These are phyloP conservation scores for Entomophthora muscae DNA, from an alignment of 371 early-diverging fungal species.

Conservation along the genomic window DNA sequence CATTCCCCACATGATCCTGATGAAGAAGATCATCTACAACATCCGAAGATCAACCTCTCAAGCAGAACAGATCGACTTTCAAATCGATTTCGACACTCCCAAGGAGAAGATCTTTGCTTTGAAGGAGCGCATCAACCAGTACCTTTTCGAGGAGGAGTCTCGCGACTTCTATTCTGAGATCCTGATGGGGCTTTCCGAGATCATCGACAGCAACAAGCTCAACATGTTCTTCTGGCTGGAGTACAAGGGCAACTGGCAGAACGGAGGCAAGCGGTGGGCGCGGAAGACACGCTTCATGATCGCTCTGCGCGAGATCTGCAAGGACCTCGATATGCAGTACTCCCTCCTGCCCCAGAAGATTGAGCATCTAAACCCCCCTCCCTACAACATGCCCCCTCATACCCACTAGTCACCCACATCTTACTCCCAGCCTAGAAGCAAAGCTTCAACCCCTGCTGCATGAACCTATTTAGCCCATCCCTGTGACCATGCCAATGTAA, in stretches of 20 bases:
- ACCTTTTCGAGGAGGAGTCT: conserved; percentile 29
- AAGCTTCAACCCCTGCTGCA: too few species aligned
- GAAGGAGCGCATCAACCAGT: conserved; percentile 29
- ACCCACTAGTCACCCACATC: too few species aligned
- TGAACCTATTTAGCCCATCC: too few species aligned
- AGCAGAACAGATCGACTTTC: conserved; percentile 36
- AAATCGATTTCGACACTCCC: conserved; percentile 43
- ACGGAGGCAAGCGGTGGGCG: conserved; percentile 35
- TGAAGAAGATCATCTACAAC: conserved; percentile 52
- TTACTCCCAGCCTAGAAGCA: too few species aligned
- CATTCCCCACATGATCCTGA: conserved; percentile 47
- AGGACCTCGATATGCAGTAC: conserved; percentile 7
- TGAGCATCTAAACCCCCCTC: neutral
- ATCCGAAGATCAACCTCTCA: conserved; percentile 45
- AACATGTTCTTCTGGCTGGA: too few species aligned
- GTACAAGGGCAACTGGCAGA: too few species aligned
- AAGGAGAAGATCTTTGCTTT: conserved; percentile 31
- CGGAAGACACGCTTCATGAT: conserved; percentile 14
- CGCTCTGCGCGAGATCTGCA: conserved; percentile 3
- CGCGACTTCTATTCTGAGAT: conserved; percentile 42
- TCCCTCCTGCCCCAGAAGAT: neutral
- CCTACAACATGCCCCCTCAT: too few species aligned
- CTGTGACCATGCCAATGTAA: too few species aligned
- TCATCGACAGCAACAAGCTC: conserved; percentile 38
- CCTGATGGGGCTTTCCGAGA: conserved; percentile 30